phyloP scores from a whole-genome alignment of 2,329 filamentous ascomycete species.

The Dothideomycetes sp. region DNA sequence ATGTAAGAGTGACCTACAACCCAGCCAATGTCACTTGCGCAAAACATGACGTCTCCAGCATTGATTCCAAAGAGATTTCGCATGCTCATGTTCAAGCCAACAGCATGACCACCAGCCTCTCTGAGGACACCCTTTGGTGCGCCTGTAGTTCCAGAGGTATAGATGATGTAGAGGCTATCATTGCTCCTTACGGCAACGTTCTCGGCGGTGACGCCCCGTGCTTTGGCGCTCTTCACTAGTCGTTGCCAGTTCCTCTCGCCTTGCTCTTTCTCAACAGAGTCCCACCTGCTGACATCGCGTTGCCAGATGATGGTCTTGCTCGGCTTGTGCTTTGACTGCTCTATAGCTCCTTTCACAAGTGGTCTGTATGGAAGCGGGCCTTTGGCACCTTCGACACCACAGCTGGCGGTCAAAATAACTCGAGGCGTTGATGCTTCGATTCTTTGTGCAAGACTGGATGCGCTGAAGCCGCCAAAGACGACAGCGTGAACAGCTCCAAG shows the following conservation, averaged over 20 bases:
- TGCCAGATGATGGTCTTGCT: constrained; percentile 71
- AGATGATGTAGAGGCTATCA: constrained; percentile 82
- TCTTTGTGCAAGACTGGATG: constrained; percentile 69
- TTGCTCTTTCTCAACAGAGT: constrained; percentile 50
- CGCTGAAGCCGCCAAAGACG: constrained; percentile 86
- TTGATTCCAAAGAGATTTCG: constrained; percentile 73
- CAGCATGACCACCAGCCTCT: constrained; percentile 76
- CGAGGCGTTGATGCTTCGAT: constrained; percentile 73
- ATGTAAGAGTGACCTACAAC: constrained; percentile 82
- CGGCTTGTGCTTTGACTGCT: constrained; percentile 60
- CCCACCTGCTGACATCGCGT: constrained; percentile 64
- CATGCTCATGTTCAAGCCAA: constrained; percentile 72
- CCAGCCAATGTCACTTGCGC: constrained; percentile 84
- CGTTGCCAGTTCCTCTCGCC: constrained; percentile 73
- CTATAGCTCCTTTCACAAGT: constrained; percentile 63
- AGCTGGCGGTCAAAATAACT: constrained; percentile 77
- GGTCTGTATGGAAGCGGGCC: constrained; percentile 66
- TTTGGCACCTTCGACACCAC: constrained; percentile 80
- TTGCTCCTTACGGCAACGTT: constrained; percentile 69
- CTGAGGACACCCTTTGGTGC: constrained; percentile 73
- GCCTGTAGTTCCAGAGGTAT: constrained; percentile 76
- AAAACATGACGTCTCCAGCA: constrained; percentile 72
- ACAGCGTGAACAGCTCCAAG: constrained; percentile 83
- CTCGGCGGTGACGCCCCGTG: constrained; percentile 55
- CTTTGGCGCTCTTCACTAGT: constrained; percentile 58